Evolutionary conservation across 306 rosid genomes (phyloP).

Genomic region (Carpinus fangiana): DNA sequence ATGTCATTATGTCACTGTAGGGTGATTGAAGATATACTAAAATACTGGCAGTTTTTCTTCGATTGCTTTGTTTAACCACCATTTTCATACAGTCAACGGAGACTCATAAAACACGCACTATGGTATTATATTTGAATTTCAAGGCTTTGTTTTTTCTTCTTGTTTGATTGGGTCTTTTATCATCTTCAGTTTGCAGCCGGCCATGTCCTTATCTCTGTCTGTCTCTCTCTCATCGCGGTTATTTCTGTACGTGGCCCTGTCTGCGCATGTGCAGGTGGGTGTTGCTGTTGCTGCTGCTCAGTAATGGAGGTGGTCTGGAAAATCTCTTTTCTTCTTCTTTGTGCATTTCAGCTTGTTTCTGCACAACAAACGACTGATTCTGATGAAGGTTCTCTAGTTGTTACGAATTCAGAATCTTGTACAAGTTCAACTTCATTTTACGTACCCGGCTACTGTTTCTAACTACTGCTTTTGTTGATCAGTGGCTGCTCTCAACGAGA

Average conservation of each 20-base stretch:
- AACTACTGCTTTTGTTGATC: neutral
- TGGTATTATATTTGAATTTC: neutral
- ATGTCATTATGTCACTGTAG: constrained; percentile 15
- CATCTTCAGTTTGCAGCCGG: constrained; percentile 18
- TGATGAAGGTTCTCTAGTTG: constrained; percentile 33
- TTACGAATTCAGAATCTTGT: neutral
- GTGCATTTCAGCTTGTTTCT: constrained; percentile 26
- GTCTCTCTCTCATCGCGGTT: neutral
- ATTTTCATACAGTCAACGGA: constrained; percentile 9
- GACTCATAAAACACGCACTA: neutral
- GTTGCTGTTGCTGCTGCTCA: constrained; percentile 6
- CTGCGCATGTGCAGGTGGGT: neutral
- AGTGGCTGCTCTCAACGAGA: constrained; percentile 38
- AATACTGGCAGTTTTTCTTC: constrained; percentile 2
- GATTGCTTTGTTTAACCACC: constrained; percentile 1
- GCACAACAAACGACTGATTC: constrained; percentile 29
- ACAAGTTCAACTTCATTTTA: neutral
- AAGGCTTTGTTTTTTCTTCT: constrained; percentile 17
- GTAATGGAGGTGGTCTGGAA: constrained; percentile 32
- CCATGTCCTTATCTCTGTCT: constrained; percentile 6
- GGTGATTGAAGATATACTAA: neutral
- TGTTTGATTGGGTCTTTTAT: constrained; percentile 6
- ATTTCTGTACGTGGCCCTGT: neutral
- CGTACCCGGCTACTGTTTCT: neutral
- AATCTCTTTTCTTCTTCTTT: constrained; percentile 24